Evolutionary conservation across 1,284 basidiomycete genomes (phyloP).

Genomic region (Pseudomicrostroma phylloplanum): DNA sequence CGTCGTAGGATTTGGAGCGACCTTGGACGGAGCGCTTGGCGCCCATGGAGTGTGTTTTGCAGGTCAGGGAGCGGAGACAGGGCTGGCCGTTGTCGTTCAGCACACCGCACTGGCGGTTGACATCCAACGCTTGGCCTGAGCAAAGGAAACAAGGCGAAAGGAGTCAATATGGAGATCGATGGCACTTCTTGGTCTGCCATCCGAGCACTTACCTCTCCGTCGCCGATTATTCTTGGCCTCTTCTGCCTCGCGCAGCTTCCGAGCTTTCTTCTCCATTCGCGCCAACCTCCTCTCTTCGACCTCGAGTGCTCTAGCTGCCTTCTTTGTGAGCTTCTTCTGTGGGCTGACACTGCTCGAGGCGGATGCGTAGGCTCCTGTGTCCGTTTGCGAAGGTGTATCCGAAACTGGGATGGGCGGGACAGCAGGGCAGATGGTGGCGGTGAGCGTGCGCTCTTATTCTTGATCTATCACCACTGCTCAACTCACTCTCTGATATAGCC

Average conservation of each 20-base stretch:
- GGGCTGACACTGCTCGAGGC: background rate
- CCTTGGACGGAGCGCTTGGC: conserved; percentile 87
- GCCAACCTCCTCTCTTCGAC: conserved; percentile 13
- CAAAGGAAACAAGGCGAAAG: background rate
- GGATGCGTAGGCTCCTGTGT: background rate
- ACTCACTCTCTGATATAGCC: conserved; percentile 26
- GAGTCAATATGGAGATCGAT: background rate
- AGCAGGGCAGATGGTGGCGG: background rate
- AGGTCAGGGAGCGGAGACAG: conserved; percentile 92
- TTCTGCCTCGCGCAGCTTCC: conserved; percentile 8
- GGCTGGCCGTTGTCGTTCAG: conserved; percentile 91
- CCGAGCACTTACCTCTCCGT: conserved; percentile 21
- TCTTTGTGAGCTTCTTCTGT: conserved; percentile 13
- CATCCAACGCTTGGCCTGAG: conserved; percentile 56
- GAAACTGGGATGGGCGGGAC: background rate
- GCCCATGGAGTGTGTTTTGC: conserved; percentile 97
- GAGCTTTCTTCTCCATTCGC: conserved; percentile 16
- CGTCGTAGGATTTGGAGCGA: conserved; percentile 77
- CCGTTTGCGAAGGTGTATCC: background rate
- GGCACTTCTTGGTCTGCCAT: background rate
- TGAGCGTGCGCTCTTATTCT: background rate
- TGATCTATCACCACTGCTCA: no score
- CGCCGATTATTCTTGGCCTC: conserved; percentile 25
- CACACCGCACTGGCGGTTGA: conserved; percentile 91
- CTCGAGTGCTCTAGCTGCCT: conserved; percentile 16